Evolutionary conservation across 2,329 filamentous ascomycete genomes (phyloP).

Genomic region (Pseudopyrenochaeta lycopersici): DNA sequence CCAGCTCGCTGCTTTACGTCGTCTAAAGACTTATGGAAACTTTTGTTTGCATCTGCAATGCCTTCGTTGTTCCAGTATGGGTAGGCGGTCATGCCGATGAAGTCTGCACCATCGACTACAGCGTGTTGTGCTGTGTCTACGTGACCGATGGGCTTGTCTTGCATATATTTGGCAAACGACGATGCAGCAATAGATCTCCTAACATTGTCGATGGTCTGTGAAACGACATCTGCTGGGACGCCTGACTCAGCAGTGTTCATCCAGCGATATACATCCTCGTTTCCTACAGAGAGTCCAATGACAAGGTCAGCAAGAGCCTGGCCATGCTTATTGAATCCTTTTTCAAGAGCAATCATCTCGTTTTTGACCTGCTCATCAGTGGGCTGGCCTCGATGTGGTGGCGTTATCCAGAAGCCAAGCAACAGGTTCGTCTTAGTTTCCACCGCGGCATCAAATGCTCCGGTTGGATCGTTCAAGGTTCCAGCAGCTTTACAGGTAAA

Average conservation of each 20-base stretch:
- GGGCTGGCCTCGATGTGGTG: slow-evolving; percentile 51
- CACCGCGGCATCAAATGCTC: slow-evolving; percentile 49
- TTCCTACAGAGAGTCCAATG: slow-evolving; percentile 47
- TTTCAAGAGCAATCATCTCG: slow-evolving; percentile 41
- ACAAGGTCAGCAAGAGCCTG: slow-evolving; percentile 61
- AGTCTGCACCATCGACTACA: slow-evolving; percentile 39
- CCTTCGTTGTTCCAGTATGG: slow-evolving; percentile 41
- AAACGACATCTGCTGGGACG: slow-evolving; percentile 69
- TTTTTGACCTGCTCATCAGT: slow-evolving; percentile 24
- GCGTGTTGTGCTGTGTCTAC: slow-evolving; percentile 39
- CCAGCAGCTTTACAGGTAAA: slow-evolving; percentile 68
- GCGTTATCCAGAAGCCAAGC: slow-evolving; percentile 43
- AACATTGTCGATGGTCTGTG: slow-evolving; percentile 59
- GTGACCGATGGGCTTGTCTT: slow-evolving; percentile 54
- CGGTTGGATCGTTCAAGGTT: slow-evolving; percentile 65
- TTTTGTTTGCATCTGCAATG: slow-evolving; percentile 51
- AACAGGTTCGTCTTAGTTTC: slow-evolving; percentile 42
- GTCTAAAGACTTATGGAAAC: slow-evolving; percentile 32
- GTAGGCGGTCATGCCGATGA: slow-evolving; percentile 45
- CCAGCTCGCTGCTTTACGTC: slow-evolving; percentile 30
- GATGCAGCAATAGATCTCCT: slow-evolving; percentile 65
- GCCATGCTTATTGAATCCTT: slow-evolving; percentile 43
- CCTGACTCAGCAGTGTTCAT: slow-evolving; percentile 60
- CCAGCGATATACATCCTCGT: slow-evolving; percentile 67
- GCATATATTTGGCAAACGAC: slow-evolving; percentile 54